phyloP scores from a whole-genome alignment of 306 rosid species.

The Aeschynomene evenia region DNA sequence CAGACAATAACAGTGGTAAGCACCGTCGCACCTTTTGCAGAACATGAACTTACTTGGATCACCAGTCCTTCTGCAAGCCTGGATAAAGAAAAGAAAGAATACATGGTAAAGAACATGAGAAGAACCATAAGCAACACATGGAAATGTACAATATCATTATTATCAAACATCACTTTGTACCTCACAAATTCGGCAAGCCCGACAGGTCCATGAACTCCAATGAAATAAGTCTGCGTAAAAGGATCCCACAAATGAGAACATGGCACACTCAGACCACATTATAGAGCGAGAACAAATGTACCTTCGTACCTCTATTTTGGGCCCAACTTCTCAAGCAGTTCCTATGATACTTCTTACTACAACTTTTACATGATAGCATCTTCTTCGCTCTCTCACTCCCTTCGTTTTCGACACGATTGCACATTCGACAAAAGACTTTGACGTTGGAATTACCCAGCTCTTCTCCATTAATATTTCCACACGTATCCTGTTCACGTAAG shows the following conservation, averaged over 20 bases:
- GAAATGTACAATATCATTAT: slow-evolving; percentile 14
- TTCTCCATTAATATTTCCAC: slow-evolving; percentile 58
- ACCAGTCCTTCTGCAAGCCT: slow-evolving; percentile 96
- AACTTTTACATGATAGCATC: slow-evolving; percentile 96
- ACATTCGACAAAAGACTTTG: slow-evolving; percentile 88
- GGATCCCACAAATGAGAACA: slow-evolving; percentile 5
- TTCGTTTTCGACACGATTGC: slow-evolving; percentile 85
- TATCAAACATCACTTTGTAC: slow-evolving; percentile 8
- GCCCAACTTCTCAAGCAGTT: slow-evolving; percentile 92
- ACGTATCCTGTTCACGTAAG: slow-evolving; percentile 55
- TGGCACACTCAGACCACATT: slow-evolving; percentile 3
- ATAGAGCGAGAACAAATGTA: neutral
- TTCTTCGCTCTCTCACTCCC: slow-evolving; percentile 80
- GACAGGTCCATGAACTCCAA: slow-evolving; percentile 54
- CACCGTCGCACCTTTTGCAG: slow-evolving; percentile 97
- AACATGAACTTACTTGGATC: slow-evolving; percentile 97
- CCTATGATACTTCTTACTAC: slow-evolving; percentile 93
- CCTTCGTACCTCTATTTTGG: slow-evolving; percentile 76
- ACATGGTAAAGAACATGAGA: neutral
- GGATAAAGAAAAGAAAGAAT: slow-evolving; percentile 26
- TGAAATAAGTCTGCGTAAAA: slow-evolving; percentile 43
- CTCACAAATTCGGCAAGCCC: slow-evolving; percentile 49
- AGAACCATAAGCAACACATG: neutral
- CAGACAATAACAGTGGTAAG: slow-evolving; percentile 96
- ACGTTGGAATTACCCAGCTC: slow-evolving; percentile 69